Evolutionary conservation across 805 yeast genomes (phyloP), one percentile per base, ranked within the genome.

Genomic region (Metschnikowia matae): DNA sequence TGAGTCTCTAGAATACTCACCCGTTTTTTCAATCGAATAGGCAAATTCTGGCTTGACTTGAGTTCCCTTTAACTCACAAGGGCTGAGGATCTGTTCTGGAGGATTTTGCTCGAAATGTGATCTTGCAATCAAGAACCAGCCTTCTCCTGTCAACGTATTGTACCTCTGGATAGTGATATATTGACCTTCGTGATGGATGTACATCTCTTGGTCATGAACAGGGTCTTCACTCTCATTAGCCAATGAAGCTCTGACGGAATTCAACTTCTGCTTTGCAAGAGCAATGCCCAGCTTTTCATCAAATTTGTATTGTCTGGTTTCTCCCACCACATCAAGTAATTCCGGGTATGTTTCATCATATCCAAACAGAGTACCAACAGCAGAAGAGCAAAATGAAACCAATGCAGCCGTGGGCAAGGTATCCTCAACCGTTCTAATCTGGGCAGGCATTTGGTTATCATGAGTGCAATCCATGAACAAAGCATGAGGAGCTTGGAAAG

Each of bases 381-480:
- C 96, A 48, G 96, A 87, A 0, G 95, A 83, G 61, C 98, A 91
- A 64, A 92, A 80, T 0, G 97, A 85, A 3, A 94, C 97, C 47
- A 92, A 74, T 0, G 97, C 99, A 3, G 97, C 97, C 61, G 87
- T 92, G 8, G 97, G 96, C 40, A 92, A 74, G 0, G 98, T 91
- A 62, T 92, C 99, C 63, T 91, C 97, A 1, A 89, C 85, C 0
- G 97, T 90, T 64, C 98, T 81, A 68, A 87, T 89, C 59, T 92
- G 95, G 40, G 77, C 79, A 1, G 97, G 96, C 18, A 83, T 85
- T 68, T 90, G 94, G 63, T 92, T 92, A 66, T 92, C 99, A 66
- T 92, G 99, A 1, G 98, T 91, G 62, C 97, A 92, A 63, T 94
- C 98, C 97, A 94, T 92, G 59, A 92, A 86, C 59, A 94, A 73